phyloP scores from a whole-genome alignment of 1,284 basidiomycete genomes.

The Fereydounia khargensis region DNA sequence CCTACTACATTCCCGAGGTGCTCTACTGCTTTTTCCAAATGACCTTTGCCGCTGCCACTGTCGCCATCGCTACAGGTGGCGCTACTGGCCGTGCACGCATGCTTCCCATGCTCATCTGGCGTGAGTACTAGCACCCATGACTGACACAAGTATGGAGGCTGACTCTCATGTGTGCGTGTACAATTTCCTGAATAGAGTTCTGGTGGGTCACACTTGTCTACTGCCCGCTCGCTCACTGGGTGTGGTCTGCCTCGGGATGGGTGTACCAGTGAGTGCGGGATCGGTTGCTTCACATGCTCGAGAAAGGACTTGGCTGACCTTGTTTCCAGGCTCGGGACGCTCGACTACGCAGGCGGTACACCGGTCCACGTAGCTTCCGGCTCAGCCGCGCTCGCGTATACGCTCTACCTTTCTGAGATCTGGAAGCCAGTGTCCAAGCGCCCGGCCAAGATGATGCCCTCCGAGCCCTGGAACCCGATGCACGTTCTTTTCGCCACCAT shows the following conservation, averaged over 20 bases:
- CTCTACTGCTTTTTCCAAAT: conserved; percentile 85
- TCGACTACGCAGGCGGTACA: conserved; percentile 60
- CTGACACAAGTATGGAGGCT: too few relatives aligned
- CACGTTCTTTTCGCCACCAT: conserved; percentile 59
- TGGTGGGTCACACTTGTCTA: conserved; percentile 90
- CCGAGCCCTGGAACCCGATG: conserved; percentile 59
- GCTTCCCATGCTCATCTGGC: conserved; percentile 81
- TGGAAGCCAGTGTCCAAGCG: too few relatives aligned
- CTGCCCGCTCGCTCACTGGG: conserved; percentile 57
- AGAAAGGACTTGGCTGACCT: too few relatives aligned
- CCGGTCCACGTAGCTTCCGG: conserved; percentile 60
- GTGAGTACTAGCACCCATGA: too few relatives aligned
- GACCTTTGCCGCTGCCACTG: conserved; percentile 75
- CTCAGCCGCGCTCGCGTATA: conserved; percentile 54
- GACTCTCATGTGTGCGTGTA: too few relatives aligned
- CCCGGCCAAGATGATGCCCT: conserved; percentile 58
- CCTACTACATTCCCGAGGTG: conserved; percentile 67
- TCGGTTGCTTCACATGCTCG: conserved; percentile 49
- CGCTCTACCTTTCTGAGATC: conserved; percentile 58
- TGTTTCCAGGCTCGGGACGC: too few relatives aligned
- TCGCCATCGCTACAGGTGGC: conserved; percentile 77
- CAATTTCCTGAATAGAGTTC: too few relatives aligned
- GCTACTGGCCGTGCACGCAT: conserved; percentile 86
- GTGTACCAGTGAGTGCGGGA: conserved; percentile 15
- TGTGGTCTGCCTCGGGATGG: conserved; percentile 26